Base-by-base conservation (phyloP, 495 filamentous ascomycete genomes). In the Talaromyces liani region DNA sequence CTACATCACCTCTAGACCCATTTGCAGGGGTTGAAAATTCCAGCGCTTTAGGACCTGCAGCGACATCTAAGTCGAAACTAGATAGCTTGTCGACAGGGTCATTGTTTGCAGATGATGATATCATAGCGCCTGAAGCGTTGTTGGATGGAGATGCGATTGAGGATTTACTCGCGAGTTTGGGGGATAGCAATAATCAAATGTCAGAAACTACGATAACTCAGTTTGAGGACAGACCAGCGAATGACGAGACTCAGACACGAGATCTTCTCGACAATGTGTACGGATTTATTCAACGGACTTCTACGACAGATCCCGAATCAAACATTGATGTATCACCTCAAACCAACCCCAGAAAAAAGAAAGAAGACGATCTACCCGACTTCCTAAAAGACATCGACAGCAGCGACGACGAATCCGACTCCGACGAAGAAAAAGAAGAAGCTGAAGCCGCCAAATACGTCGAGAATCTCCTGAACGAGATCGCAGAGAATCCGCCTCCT, bases 121-220 rank as follows among this genome's bases (percentile, higher is more conserved):
- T 22, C 3, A 29, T 62, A 51, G 47, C 45, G 14, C 45, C 60
- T 20, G 60, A 62, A 3, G 18, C 60, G 12, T 24, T 62, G 20
- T 53, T 57, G 18, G 55, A 58, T 41, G 62, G 62, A 55, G 62
- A 63, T 53, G 63, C 63, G 12, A 64, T 64, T 25, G 63, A 64
- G 9, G 47, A 59, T 31, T 55, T 64, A 39, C 55, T 64, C 10
- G 55, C 54, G 4, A 64, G 57, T 24, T 39, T 64, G 27, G 41
- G 57, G 3, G 12, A 47, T 53, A n/a, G 12, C 27, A 60, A 60
- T 22, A 29, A 60, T 39, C 3, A 39, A 22, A 29, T 24, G 2
- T 45, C 33, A 1, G 31, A 24, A 3, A 3, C 1, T 60, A 45
- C 18, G 31, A 6, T 0, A 1, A 39, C 18, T 20, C 25, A 45